A percentile compares a stretch with the other conserved stretches of the same genome.
Evolutionary conservation across 768 basidiomycete species (phyloP).

Genomic region (Kwoniella dejecticola): DNA sequence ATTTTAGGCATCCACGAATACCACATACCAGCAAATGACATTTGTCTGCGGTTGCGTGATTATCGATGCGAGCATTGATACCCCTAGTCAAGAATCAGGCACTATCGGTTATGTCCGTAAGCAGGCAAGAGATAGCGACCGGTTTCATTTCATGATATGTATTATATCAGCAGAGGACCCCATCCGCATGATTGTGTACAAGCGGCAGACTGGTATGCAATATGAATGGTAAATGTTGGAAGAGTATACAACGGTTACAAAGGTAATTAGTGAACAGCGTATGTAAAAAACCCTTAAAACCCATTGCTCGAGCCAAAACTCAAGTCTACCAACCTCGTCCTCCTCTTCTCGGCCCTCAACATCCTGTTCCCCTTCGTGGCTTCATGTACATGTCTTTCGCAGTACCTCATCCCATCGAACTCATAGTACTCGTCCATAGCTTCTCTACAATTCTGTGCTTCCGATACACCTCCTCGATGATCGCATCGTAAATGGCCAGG

Average conservation of each 20-base stretch:
- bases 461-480: constrained; percentile 55
- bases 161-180: too few species aligned
- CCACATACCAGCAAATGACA: too few species aligned
- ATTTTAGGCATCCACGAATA: too few species aligned
- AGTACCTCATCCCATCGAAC: constrained; percentile 72
- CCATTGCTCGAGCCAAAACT: constrained; percentile 20
- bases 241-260: too few species aligned
- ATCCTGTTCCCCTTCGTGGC: constrained; percentile 44
- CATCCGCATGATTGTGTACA: too few species aligned
- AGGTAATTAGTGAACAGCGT: too few species aligned
- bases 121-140: too few species aligned
- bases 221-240: too few species aligned
- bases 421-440: constrained; percentile 80
- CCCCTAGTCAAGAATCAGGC: not conserved
- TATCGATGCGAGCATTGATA: not conserved
- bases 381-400: constrained; percentile 73
- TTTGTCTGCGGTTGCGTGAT: not conserved
- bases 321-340: constrained; percentile 79
- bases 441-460: constrained; percentile 60
- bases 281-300: too few species aligned
- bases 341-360: constrained; percentile 70
- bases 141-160: too few species aligned
- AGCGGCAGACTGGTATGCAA: too few species aligned
- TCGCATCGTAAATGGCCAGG: constrained; percentile 87
- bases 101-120: constrained; percentile 1